Percentiles rank a stretch among this genome's conserved stretches.
Evolutionary conservation across 2,329 filamentous ascomycete species (phyloP).

Genomic region (Penicillium sp.): DNA sequence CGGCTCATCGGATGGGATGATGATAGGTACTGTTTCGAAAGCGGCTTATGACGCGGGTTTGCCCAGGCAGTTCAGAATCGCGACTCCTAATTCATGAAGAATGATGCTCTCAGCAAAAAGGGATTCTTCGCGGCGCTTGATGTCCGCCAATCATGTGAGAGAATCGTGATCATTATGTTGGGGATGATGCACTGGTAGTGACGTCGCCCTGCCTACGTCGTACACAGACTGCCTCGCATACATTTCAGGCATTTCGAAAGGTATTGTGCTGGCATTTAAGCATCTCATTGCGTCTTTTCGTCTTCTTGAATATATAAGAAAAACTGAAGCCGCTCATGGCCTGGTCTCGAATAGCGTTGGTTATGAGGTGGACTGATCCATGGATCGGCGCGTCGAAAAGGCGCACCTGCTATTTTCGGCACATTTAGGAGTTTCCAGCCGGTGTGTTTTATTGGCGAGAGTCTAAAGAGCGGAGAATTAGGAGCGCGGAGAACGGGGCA

Average conservation of each 20-base stretch:
- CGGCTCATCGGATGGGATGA: neutral
- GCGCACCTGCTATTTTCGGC: slow-evolving; percentile 12
- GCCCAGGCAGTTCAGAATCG: neutral
- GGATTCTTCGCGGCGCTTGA: neutral
- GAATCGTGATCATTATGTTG: neutral
- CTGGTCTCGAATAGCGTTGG: neutral
- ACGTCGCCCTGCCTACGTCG: neutral
- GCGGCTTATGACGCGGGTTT: no score
- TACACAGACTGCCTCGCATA: neutral
- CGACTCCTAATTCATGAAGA: neutral
- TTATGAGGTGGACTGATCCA: slow-evolving; percentile 1
- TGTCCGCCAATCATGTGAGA: neutral
- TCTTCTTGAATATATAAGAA: neutral
- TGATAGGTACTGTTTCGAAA: neutral
- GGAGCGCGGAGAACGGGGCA: slow-evolving; percentile 20
- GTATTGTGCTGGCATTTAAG: neutral
- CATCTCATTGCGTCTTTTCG: neutral
- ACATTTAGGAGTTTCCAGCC: slow-evolving; percentile 1
- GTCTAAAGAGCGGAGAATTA: neutral
- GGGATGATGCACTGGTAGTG: neutral
- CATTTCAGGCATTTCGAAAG: neutral
- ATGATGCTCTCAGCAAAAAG: neutral
- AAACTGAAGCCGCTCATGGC: neutral
- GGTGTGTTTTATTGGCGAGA: neutral
- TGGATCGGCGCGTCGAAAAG: neutral